These are phyloP conservation scores for Starmerella ratchasimensis DNA, from an alignment of 805 yeast species.

Conservation along the genomic window DNA sequence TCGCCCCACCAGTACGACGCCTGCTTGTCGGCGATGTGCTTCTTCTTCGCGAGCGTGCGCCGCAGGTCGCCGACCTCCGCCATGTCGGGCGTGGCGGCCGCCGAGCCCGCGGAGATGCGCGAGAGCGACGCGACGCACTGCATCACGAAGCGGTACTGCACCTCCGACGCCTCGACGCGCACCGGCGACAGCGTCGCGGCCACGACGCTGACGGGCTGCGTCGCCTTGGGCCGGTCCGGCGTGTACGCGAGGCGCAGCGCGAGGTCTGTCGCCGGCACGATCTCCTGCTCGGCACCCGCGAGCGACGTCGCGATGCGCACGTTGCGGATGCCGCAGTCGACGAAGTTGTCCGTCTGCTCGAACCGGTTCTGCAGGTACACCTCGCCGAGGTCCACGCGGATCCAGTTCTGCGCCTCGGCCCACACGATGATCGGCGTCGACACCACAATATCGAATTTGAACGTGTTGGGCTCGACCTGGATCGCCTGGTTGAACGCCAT, in stretches of 20 bases:
- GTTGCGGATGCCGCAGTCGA: conserved; percentile 58
- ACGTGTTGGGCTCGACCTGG: conserved; percentile 42
- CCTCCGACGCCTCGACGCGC: conserved; percentile 53
- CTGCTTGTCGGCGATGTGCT: conserved; percentile 14
- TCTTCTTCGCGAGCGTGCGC: conserved; percentile 16
- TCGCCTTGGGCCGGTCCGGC: conserved; percentile 3
- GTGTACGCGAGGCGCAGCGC: conserved; percentile 2
- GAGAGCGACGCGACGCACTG: conserved; percentile 44
- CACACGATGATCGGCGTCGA: conserved; percentile 75
- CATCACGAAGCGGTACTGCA: conserved; percentile 48
- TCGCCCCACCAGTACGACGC: conserved; percentile 19
- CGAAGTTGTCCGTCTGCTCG: conserved; percentile 31
- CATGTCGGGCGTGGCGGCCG: conserved; percentile 37
- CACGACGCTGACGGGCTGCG: conserved; percentile 30
- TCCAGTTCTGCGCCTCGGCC: conserved; percentile 46
- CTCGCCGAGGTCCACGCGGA: conserved; percentile 73
- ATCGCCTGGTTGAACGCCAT: conserved; percentile 76
- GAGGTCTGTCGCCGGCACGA: conserved; percentile 24
- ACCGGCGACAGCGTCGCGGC: conserved; percentile 50
- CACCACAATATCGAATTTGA: conserved; percentile 58
- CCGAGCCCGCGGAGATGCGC: conserved; percentile 37
- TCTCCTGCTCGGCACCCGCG: conserved; percentile 33
- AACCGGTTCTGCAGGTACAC: conserved; percentile 56
- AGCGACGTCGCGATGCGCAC: conserved; percentile 53
- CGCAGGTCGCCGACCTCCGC: conserved; percentile 24